Evolutionary conservation across 2,329 filamentous ascomycete genomes (phyloP).

Genomic region (Fusarium concolor): DNA sequence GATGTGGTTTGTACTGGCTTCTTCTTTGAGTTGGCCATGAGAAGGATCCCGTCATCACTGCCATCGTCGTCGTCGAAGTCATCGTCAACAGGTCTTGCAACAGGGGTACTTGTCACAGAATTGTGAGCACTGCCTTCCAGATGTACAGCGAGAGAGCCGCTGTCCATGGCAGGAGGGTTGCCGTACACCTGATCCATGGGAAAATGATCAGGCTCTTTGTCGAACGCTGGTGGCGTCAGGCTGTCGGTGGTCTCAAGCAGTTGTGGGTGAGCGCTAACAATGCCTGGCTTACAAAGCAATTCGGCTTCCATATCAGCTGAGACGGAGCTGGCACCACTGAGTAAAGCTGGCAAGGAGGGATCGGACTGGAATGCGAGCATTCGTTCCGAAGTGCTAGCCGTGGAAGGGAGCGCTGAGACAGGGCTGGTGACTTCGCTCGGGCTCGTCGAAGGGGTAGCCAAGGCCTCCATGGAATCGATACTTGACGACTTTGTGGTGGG

Average conservation of each 20-base stretch:
- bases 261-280: slow-evolving; percentile 56
- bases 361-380: slow-evolving; percentile 70
- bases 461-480: slow-evolving; percentile 61
- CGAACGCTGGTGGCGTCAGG: slow-evolving; percentile 64
- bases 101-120: slow-evolving; percentile 44
- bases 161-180: slow-evolving; percentile 50
- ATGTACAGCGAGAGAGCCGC: slow-evolving; percentile 49
- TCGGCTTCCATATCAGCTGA: slow-evolving; percentile 73
- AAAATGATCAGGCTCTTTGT: slow-evolving; percentile 62
- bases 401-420: slow-evolving; percentile 55
- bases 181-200: slow-evolving; percentile 58
- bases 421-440: slow-evolving; percentile 66
- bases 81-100: slow-evolving; percentile 50
- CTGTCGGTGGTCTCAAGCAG: slow-evolving; percentile 65
- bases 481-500: slow-evolving; percentile 63
- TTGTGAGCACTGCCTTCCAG: slow-evolving; percentile 39
- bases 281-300: slow-evolving; percentile 63
- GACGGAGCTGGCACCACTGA: slow-evolving; percentile 73
- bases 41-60: slow-evolving; percentile 65
- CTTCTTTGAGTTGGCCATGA: slow-evolving; percentile 66
- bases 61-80: slow-evolving; percentile 60
- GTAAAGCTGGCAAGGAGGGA: slow-evolving; percentile 70
- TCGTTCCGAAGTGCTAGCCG: slow-evolving; percentile 58
- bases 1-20: slow-evolving; percentile 47
- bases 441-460: slow-evolving; percentile 65